Evolutionary conservation across 1,284 basidiomycete species (phyloP), one percentile per base, ranked within the genome.

Genomic region (Mycena sp.): DNA sequence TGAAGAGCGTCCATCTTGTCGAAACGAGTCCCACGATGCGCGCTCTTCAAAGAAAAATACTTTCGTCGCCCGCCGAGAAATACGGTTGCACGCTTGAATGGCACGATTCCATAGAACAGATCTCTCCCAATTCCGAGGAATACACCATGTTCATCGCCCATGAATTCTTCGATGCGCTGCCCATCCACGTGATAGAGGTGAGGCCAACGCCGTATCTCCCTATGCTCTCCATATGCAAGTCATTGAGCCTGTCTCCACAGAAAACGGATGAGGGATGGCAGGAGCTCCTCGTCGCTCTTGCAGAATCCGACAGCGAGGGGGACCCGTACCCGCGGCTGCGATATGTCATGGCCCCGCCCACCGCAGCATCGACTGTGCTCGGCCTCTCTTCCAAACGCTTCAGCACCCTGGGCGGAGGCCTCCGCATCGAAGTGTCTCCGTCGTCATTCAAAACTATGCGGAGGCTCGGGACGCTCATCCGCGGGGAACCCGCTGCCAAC

Each of bases 121-220:
- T 99, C 0, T 77, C 84, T 0, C 77, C 67, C 37, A 80, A 81
- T 61, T 74, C 80, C 30, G 83, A 86, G 17, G 80, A 78, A 41
- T 99, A 91, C 76, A 98, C 95, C 0, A 89, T 98, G 81, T 76
- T 98, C 21, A 80, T 98, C 7, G 98, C 97, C 0, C 97, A 99
- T 75, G 98, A 99, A 74, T 98, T 99, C 78, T 99, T 99, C 68
- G 98, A 99, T 73, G 97, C 97, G 0, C 82, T 99, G 51, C 97
- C 97, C 0, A 90, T 98, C 51, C 94, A 98, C 75, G 81, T 97
- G 30, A 83, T 99, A 48, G 90, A 98, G 81, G 95, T 94, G 69
- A 14, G 80, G n/a, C n/a, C n/a, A n/a, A n/a, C n/a, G n/a, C n/a
- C n/a, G n/a, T 32, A 21, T 25, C 46, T 41, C 16, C n/a, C 54